Base-by-base conservation (phyloP, 257 asterid species). In the Rauvolfia tetraphylla region DNA sequence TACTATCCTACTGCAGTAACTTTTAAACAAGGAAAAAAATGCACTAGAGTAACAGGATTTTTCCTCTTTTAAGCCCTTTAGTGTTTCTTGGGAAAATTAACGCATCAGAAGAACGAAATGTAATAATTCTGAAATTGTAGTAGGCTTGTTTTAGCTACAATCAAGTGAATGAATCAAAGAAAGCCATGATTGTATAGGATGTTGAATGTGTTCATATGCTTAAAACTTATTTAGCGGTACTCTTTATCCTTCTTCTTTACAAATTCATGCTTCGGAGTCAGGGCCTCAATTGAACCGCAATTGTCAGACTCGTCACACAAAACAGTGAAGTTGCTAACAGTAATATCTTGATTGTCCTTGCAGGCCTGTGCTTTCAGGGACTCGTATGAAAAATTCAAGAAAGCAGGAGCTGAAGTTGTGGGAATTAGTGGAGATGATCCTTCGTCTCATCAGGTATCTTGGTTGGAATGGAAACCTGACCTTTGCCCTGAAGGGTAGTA, bases 281-380 rank as follows among this genome's bases (percentile, higher is more conserved):
- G 34, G 42, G 44, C 12, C 9, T 33, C 5, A 63, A 34, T 34
- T 33, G 25, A 63, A 34, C 13, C 1, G 33, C 31, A 18, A 63
- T 15, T 5, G 70, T 14, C 39, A 63, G 70, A 63, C 4, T 63
- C 41, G 17, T 3, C 44, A 33, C 18, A 33, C 14, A 63, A 31
- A 18, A 20, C 3, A 7, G 48, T 66, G 49, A 66, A 34, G 18
- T 66, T 20, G 15, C 7, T 66, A 38, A 38, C 17, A 3, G 1
- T 29, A 63, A 36, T 3, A 1, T 38, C 0, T 14, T 70, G 38
- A 29, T 42, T 20, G 34, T 65, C 38, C 29, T 56, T 77, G 42
- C 93, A 95, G 98, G 99, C 98, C 44, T 95, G 99, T 78, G 95
- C 99, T 68, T 95, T 95, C 81, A 88, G 99, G 81, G 99, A 95